Base-by-base conservation (phyloP, 768 basidiomycete genomes). In the Candolleomyces aberdarensis region DNA sequence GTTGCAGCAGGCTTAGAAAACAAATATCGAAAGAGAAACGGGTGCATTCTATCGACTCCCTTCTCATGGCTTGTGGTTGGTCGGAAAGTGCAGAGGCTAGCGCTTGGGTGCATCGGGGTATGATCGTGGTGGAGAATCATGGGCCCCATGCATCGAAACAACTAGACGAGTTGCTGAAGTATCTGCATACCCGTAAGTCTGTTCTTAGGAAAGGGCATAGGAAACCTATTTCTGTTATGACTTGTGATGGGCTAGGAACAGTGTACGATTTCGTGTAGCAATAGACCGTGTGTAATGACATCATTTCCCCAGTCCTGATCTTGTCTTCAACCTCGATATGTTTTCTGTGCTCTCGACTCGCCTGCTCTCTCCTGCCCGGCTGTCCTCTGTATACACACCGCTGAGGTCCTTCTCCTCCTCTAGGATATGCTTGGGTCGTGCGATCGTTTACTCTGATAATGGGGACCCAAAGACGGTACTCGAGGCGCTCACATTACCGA, bases 401-500 rank as follows among this genome's bases (percentile, higher is more conserved):
- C 44, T 39, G 15, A 40, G 52, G 32, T 17, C 52, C 11, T 74
- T 76, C 63, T 71, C 77, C 8, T 72, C 80, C 2, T 67, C 73
- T 1, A 41, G 68, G 51, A 22, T 56, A 20, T 65, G 59, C 10
- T 68, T 75, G 48, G 81, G 84, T 70, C 85, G 90, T 61, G 90
- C 89, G 10, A 72, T 92, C 47, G 80, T 88, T 48, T 93, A 89
- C 73, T 71, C 78, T 1, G 65, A 76, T 36, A 80, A 79, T 65
- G 92, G 92, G 39, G 77, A 83, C 49, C 89, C 91, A 3, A 63
- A 79, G 11, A 69, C 80, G n/a, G 88, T 90, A 40, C 76, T 94
- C 51, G 75, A 72, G 8, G 78, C 80, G 3, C 62, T 83, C 47
- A 80, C 82, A 0, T 85, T 83, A 65, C 82, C 83, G 0, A 62